phyloP scores from a whole-genome alignment of 169 alveolate species.

The Eimeria acervulina region DNA sequence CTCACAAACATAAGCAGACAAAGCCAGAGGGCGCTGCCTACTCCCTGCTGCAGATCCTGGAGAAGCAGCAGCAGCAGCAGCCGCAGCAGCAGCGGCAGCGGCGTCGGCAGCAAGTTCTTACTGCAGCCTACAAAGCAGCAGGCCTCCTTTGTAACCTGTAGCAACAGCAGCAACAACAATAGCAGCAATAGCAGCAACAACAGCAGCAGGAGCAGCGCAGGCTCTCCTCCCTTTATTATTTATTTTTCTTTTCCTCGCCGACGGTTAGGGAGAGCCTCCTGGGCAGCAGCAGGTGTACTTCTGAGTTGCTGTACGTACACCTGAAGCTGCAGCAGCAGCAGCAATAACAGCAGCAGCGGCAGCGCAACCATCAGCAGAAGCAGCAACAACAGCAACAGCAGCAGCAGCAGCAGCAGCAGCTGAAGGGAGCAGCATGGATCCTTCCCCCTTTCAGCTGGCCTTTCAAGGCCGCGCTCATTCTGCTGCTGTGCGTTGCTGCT shows the following conservation, averaged over 20 bases:
- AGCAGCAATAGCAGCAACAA: neutral
- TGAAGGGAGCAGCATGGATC: constrained; percentile 15
- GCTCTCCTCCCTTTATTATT: neutral
- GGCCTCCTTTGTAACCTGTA: neutral
- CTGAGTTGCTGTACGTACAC: neutral
- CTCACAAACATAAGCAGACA: neutral
- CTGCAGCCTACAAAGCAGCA: neutral
- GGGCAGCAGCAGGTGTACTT: neutral
- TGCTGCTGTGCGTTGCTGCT: constrained; percentile 72
- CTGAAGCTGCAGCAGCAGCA: neutral
- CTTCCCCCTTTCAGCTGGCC: constrained; percentile 62
- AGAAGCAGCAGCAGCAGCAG: constrained; percentile 21
- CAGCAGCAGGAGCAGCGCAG: neutral
- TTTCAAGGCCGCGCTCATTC: constrained; percentile 45
- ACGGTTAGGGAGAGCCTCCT: too few relatives aligned
- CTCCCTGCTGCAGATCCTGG: constrained; percentile 41
- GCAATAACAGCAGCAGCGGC: neutral
- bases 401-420: constrained; percentile 62
- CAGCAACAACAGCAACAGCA: constrained; percentile 10
- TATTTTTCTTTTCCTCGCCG: neutral
- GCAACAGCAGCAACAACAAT: neutral
- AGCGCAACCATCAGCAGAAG: constrained; percentile 30
- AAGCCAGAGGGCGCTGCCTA: neutral
- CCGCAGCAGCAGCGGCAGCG: constrained; percentile 22
- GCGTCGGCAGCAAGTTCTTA: constrained; percentile 19